Evolutionary conservation across 1,284 basidiomycete genomes (phyloP).

Genomic region (Sanghuangporus baumii): DNA sequence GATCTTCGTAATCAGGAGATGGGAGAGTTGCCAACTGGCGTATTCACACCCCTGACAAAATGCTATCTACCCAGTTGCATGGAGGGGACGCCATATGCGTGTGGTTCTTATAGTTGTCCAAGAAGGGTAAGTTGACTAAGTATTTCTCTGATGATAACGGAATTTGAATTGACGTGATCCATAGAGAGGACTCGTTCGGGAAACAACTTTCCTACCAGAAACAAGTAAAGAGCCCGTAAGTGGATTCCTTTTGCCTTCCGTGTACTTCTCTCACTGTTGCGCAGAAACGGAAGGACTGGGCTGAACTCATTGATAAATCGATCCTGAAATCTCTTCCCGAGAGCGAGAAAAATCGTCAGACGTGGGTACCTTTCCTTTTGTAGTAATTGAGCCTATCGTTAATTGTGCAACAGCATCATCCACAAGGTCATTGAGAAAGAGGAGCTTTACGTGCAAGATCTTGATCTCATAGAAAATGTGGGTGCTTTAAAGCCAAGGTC

Average conservation of each 20-base stretch:
- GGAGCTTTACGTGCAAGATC: constrained; percentile 85
- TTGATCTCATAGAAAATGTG: constrained; percentile 78
- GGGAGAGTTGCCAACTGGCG: constrained; percentile 81
- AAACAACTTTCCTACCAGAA: constrained; percentile 18
- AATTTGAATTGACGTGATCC: not conserved
- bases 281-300: constrained; percentile 60
- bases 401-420: constrained; percentile 60
- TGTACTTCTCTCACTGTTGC: not conserved
- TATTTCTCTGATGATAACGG: not conserved
- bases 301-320: constrained; percentile 60
- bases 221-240: constrained; percentile 28
- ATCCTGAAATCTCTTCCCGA: constrained; percentile 66
- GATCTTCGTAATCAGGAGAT: constrained; percentile 48
- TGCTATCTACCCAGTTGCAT: constrained; percentile 84
- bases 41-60: constrained; percentile 72
- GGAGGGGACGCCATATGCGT: constrained; percentile 57
- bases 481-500: constrained; percentile 18
- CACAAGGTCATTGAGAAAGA: constrained; percentile 90
- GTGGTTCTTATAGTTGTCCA: constrained; percentile 73
- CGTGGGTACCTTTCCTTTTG: constrained; percentile 33
- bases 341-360: constrained; percentile 82
- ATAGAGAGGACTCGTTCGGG: constrained; percentile 25
- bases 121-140: constrained; percentile 43
- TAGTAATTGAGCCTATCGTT: constrained; percentile 7
- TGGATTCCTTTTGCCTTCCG: not conserved